A percentile compares a stretch with the other conserved stretches of the same genome.
phyloP scores from a whole-genome alignment of 768 basidiomycete species.

The Royoungia palumana region DNA sequence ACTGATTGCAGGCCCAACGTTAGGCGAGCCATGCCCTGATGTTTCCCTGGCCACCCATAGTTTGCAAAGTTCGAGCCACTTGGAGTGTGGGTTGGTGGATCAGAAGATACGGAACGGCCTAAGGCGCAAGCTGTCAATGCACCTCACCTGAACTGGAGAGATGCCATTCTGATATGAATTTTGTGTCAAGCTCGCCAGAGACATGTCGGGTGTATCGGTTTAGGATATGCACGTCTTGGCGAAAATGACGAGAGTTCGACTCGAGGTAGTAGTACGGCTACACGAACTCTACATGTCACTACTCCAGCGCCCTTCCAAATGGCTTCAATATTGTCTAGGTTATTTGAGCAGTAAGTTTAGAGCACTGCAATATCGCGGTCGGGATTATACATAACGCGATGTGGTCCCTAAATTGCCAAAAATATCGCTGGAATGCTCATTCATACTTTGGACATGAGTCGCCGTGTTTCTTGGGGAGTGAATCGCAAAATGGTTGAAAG shows the following conservation, averaged over 20 bases:
- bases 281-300: no score
- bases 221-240: neutral
- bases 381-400: no score
- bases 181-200: constrained; percentile 63
- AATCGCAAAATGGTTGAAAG: constrained; percentile 90
- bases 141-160: constrained; percentile 56
- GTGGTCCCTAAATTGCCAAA: no score
- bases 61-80: constrained; percentile 71
- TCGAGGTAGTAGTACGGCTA: no score
- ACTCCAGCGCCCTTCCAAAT: no score
- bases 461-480: constrained; percentile 90
- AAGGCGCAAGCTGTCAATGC: neutral
- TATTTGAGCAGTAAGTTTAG: no score
- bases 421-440: no score
- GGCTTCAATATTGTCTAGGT: no score
- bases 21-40: constrained; percentile 32
- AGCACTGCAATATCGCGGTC: no score
- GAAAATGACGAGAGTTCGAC: neutral
- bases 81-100: constrained; percentile 2
- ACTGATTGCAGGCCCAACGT: constrained; percentile 55
- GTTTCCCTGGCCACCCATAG: constrained; percentile 54
- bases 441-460: constrained; percentile 84
- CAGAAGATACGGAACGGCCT: neutral
- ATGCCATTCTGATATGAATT: constrained; percentile 74
- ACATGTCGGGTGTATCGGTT: constrained; percentile 41